Evolutionary conservation across 2,329 filamentous ascomycete species (phyloP).

Genomic region (Nigrospora sphaerica): DNA sequence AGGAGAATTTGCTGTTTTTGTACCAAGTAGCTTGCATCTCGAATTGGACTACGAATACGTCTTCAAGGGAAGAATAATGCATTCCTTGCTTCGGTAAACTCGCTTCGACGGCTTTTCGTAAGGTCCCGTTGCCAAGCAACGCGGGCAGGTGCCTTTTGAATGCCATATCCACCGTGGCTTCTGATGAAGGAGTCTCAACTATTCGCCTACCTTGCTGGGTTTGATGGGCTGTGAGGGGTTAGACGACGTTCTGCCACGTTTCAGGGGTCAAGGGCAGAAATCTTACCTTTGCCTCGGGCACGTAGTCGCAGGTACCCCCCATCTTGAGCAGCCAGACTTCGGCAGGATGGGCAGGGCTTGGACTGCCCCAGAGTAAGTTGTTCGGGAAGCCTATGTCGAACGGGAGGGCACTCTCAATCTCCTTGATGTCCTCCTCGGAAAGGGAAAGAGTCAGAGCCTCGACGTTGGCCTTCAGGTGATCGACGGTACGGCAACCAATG

Average conservation of each 20-base stretch:
- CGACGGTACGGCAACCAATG: constrained; percentile 42
- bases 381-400: constrained; percentile 52
- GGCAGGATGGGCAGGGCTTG: constrained; percentile 24
- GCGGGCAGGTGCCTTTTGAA: no score
- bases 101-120: no score
- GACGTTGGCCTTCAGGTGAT: constrained; percentile 48
- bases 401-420: constrained; percentile 42
- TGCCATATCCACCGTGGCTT: no score
- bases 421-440: constrained; percentile 41
- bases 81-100: no score
- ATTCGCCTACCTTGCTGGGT: neutral
- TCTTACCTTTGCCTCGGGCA: constrained; percentile 27
- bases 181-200: neutral
- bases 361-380: constrained; percentile 43
- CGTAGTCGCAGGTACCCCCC: constrained; percentile 44
- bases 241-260: no score
- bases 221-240: neutral
- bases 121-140: no score
- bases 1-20: no score
- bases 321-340: constrained; percentile 37
- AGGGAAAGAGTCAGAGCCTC: constrained; percentile 43
- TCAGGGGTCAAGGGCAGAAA: no score
- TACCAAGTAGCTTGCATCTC: no score
- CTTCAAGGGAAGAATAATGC: no score
- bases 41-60: no score